phyloP scores from a whole-genome alignment of 495 filamentous ascomycete genomes.

The Penicillium verhagenii region DNA sequence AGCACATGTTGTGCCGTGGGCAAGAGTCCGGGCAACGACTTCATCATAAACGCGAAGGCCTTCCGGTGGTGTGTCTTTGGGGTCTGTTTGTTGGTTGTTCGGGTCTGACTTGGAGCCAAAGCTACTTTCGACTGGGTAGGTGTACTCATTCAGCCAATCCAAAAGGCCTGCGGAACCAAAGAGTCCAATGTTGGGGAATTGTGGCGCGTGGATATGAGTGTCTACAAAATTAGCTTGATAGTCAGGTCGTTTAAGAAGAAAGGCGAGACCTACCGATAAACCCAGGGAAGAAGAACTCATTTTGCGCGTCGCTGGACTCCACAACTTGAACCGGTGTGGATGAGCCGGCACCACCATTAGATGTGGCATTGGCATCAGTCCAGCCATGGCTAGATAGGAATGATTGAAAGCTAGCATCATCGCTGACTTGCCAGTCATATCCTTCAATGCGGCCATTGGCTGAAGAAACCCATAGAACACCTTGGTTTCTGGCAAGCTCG shows the following conservation, averaged over 20 bases:
- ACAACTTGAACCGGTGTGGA: constrained; percentile 24
- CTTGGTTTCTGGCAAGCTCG: constrained; percentile 41
- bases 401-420: constrained; percentile 38
- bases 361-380: constrained; percentile 12
- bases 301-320: constrained; percentile 32
- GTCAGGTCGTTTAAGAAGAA: constrained; percentile 1
- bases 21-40: constrained; percentile 73
- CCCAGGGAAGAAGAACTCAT: constrained; percentile 86
- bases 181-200: constrained; percentile 89
- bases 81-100: constrained; percentile 12
- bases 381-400: constrained; percentile 49
- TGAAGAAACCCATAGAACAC: constrained; percentile 64
- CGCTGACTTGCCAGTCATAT: constrained; percentile 33
- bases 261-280: constrained; percentile 67
- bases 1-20: constrained; percentile 86
- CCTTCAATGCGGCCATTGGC: constrained; percentile 59
- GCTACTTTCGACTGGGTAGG: constrained; percentile 86
- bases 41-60: constrained; percentile 65
- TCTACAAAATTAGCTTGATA: constrained; percentile 47
- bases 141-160: constrained; percentile 90
- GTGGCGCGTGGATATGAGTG: constrained; percentile 90
- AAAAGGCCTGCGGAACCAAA: constrained; percentile 89
- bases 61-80: constrained; percentile 35
- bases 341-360: neutral
- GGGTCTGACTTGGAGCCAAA: constrained; percentile 40